Conservation (phyloP, 306 rosid genomes). For the Acacia crassicarpa region DNA sequence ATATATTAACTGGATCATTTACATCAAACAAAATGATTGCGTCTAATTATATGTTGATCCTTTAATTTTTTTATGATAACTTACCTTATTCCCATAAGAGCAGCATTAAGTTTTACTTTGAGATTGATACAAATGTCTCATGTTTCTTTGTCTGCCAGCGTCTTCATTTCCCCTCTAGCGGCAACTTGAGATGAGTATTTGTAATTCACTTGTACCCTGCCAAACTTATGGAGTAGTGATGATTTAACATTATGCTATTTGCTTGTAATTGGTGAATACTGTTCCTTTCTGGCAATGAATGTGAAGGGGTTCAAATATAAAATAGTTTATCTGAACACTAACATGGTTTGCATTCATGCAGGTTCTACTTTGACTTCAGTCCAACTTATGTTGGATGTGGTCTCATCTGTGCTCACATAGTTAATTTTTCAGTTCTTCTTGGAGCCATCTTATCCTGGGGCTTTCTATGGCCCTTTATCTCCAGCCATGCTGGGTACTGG, state of each 20-base stretch:
- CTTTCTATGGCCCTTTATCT: slow-evolving; percentile 74
- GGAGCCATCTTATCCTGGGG: slow-evolving; percentile 99
- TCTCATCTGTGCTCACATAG: slow-evolving; percentile 92
- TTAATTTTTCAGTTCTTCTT: slow-evolving; percentile 73
- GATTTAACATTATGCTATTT: neutral
- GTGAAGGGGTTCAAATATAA: neutral
- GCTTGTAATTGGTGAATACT: neutral
- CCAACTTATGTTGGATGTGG: slow-evolving; percentile 99
- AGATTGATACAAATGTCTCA: no score
- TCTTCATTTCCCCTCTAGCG: no score
- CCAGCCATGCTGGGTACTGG: slow-evolving; percentile 88
- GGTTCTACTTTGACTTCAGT: slow-evolving; percentile 93
- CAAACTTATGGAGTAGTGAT: neutral
- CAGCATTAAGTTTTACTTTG: no score
- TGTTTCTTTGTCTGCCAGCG: no score
- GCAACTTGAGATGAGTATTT: no score
- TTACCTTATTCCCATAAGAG: no score
- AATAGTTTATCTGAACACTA: slow-evolving; percentile 15
- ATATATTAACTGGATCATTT: no score
- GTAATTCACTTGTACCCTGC: neutral
- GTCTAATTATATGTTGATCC: no score
- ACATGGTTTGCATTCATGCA: slow-evolving; percentile 39
- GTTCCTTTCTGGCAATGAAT: slow-evolving; percentile 8
- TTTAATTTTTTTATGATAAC: no score
- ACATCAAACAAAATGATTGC: no score